Evolutionary conservation across 1,284 basidiomycete genomes (phyloP).

Genomic region (Hymenochaete sp.): DNA sequence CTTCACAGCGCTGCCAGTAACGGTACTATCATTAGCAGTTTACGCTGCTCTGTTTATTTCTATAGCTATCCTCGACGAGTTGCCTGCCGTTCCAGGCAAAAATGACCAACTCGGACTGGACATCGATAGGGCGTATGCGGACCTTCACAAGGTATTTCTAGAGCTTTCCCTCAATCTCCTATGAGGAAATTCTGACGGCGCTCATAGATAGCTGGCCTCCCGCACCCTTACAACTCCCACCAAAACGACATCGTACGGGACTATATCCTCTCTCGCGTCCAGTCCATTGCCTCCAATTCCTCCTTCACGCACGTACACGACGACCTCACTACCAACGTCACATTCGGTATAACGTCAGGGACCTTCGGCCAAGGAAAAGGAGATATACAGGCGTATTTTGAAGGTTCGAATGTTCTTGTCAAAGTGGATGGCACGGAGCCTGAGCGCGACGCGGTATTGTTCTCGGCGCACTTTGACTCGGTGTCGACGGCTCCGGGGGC

Average conservation of each 20-base stretch:
- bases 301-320: slow-evolving; percentile 41
- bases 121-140: slow-evolving; percentile 48
- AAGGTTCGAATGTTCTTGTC: slow-evolving; percentile 64
- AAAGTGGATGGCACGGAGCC: slow-evolving; percentile 48
- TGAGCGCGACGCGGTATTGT: slow-evolving; percentile 45
- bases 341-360: slow-evolving; percentile 31
- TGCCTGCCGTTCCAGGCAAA: slow-evolving; percentile 36
- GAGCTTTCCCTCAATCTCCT: not conserved
- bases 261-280: slow-evolving; percentile 49
- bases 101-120: slow-evolving; percentile 42
- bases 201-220: slow-evolving; percentile 52
- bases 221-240: slow-evolving; percentile 70
- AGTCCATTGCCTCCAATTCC: slow-evolving; percentile 34
- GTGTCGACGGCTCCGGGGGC: slow-evolving; percentile 68
- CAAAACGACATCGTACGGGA: slow-evolving; percentile 58
- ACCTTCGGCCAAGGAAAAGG: too few relatives aligned
- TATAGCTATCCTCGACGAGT: slow-evolving; percentile 47
- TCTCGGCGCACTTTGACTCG: slow-evolving; percentile 75
- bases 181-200: too few relatives aligned
- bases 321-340: slow-evolving; percentile 51
- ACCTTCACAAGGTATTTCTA: slow-evolving; percentile 47
- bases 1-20: slow-evolving; percentile 40
- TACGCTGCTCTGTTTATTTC: slow-evolving; percentile 46
- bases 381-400: slow-evolving; percentile 44
- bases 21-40: slow-evolving; percentile 39